phyloP scores from a whole-genome alignment of 2,329 filamentous ascomycete genomes.

The Aspergillus intermedius region DNA sequence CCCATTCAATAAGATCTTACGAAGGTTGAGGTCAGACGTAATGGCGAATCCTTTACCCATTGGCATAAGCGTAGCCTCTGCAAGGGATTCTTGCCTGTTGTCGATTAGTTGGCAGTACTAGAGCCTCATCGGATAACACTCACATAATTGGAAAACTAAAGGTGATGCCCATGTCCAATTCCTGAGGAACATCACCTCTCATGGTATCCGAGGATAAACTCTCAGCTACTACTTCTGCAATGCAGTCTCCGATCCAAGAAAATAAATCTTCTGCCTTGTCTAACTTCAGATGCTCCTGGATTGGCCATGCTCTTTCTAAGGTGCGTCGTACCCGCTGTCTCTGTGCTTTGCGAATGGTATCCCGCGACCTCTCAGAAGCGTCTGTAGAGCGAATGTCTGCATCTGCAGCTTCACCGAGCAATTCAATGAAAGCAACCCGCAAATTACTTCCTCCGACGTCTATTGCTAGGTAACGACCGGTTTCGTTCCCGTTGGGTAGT shows the following conservation, averaged over 20 bases:
- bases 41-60: constrained; percentile 56
- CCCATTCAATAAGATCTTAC: constrained; percentile 48
- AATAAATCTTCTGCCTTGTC: constrained; percentile 71
- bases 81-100: constrained; percentile 45
- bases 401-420: constrained; percentile 40
- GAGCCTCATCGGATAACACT: constrained; percentile 14
- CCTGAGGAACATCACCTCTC: constrained; percentile 35
- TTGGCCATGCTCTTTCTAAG: constrained; percentile 48
- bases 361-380: constrained; percentile 33
- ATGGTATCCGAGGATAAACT: constrained; percentile 36
- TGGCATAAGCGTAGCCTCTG: constrained; percentile 50
- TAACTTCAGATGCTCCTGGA: constrained; percentile 50
- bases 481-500: constrained; percentile 46
- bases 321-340: constrained; percentile 42
- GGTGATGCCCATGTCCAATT: constrained; percentile 44
- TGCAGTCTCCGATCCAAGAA: constrained; percentile 72
- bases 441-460: constrained; percentile 54
- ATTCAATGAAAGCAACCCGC: constrained; percentile 51
- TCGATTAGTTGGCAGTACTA: constrained; percentile 1
- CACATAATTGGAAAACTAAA: constrained; percentile 48
- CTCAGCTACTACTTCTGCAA: constrained; percentile 63
- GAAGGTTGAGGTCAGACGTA: constrained; percentile 49
- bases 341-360: constrained; percentile 42
- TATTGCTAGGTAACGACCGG: constrained; percentile 50
- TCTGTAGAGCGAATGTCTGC: constrained; percentile 25